Base-by-base conservation (phyloP, 163 green algal genomes). In the Picocystis sp. region DNA sequence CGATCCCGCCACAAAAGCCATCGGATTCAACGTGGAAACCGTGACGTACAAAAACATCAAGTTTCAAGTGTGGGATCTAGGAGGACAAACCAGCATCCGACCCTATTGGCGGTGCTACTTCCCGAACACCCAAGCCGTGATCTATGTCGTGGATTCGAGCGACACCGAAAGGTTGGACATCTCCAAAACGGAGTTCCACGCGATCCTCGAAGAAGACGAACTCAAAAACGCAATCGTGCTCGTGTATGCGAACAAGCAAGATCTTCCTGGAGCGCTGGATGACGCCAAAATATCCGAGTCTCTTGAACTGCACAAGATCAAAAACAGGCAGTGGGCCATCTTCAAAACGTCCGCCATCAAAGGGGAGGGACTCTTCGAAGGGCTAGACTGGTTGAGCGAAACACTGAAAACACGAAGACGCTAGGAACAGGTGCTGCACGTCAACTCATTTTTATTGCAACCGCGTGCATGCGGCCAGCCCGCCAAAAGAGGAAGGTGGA, bases 21-120 rank as follows among this genome's bases (percentile, higher is more conserved):
- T 92, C 53, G 88, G 90, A 5, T 99, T 99, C 75, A 99, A 99
- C 58, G 90, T 99, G 22, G 90, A 99, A 70, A 98, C 90, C 17
- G 90, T 99, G 17, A 83, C 78, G 0, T 96, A 98, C 72, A 98
- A 98, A 47, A 99, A 99, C 71, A 95, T 99, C 50, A 99, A 99
- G 67, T 99, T 99, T 56, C 90, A 99, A 53, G 73, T 93, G 1
- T 92, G 80, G 77, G 82, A 91, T 57, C 60, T 96, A 23, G 90
- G 90, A 43, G 87, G 81, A 11, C 88, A 95, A 69, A 94, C 84
- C 1, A 89, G 74, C 55, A 95, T 97, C 44, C 71, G 90, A n/a
- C 90, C 90, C 8, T 99, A 99, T 71, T 99, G 90, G 90, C 67
- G 90, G 15, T 98, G 89, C 67, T 99, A 98, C 67, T 98, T 92